These are phyloP conservation scores for Venturia asperata DNA, from an alignment of 2,329 filamentous ascomycete species.

Conservation along the genomic window DNA sequence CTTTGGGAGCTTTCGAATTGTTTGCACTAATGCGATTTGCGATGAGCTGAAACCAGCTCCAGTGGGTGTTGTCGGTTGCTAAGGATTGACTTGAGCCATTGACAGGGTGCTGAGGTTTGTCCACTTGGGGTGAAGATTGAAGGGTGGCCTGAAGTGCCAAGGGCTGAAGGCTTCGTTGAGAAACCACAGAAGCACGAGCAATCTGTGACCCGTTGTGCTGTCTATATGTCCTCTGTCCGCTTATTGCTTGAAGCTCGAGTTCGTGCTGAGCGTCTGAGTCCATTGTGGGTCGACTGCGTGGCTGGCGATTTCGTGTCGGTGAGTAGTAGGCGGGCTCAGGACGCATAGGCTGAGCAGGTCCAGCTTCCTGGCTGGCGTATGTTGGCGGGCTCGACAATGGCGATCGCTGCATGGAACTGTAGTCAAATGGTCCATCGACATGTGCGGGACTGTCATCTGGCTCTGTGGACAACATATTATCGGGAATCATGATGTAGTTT, in stretches of 20 bases:
- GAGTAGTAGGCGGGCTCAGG: neutral
- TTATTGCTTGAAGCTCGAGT: neutral
- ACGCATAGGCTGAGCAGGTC: neutral
- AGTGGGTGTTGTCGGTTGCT: neutral
- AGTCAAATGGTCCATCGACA: neutral
- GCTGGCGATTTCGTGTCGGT: neutral
- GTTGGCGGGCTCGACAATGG: neutral
- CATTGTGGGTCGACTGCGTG: neutral
- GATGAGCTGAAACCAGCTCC: neutral
- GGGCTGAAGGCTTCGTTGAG: conserved; percentile 1
- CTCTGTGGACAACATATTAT: conserved; percentile 3
- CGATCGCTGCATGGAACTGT: neutral
- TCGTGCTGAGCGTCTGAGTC: neutral
- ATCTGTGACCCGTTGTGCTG: conserved; percentile 5
- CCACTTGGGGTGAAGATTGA: neutral
- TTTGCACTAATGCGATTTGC: neutral
- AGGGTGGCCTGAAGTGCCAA: conserved; percentile 1
- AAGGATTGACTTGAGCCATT: neutral
- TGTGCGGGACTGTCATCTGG: conserved; percentile 10
- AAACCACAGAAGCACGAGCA: conserved; percentile 7
- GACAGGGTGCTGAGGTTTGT: neutral
- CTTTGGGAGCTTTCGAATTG: neutral
- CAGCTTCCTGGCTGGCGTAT: neutral
- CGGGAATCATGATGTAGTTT: neutral
- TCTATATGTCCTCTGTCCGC: neutral